These are phyloP conservation scores for Panicum miliaceum DNA, from an alignment of 176 grass and related monocot genomes.

Conservation along the genomic window DNA sequence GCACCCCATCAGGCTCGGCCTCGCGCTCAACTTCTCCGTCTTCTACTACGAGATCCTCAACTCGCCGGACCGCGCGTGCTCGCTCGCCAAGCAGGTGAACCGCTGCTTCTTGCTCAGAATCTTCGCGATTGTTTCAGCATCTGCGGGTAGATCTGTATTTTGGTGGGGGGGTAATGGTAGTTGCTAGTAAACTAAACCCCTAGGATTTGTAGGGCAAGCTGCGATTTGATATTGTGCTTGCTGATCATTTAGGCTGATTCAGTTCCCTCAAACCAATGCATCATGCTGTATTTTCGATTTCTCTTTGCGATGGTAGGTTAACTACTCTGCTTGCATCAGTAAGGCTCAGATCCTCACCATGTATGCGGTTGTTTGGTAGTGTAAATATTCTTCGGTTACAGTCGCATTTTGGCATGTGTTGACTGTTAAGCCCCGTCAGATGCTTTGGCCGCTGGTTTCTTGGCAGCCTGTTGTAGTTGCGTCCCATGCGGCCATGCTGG, in stretches of 20 bases:
- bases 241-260: slow-evolving; percentile 4
- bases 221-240: background rate
- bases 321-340: background rate
- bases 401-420: slow-evolving; percentile 20
- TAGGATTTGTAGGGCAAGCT: background rate
- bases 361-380: background rate
- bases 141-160: slow-evolving; percentile 28
- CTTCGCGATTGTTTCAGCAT: background rate
- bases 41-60: slow-evolving; percentile 99
- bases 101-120: background rate
- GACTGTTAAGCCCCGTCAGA: background rate
- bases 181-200: background rate
- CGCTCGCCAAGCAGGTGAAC: slow-evolving; percentile 88
- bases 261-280: background rate
- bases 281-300: background rate
- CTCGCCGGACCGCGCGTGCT: slow-evolving; percentile 92
- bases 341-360: background rate
- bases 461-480: background rate
- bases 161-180: background rate
- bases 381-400: slow-evolving; percentile 25
- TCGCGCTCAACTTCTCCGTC: slow-evolving; percentile 98
- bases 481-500: slow-evolving; percentile 20
- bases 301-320: slow-evolving; percentile 14
- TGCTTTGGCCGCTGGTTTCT: slow-evolving; percentile 33
- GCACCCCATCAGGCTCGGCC: slow-evolving; percentile 90